Percentiles rank a stretch among this genome's conserved stretches.
These are phyloP conservation scores for Suillus brevipes DNA, from an alignment of 768 basidiomycete genomes.

Conservation along the genomic window DNA sequence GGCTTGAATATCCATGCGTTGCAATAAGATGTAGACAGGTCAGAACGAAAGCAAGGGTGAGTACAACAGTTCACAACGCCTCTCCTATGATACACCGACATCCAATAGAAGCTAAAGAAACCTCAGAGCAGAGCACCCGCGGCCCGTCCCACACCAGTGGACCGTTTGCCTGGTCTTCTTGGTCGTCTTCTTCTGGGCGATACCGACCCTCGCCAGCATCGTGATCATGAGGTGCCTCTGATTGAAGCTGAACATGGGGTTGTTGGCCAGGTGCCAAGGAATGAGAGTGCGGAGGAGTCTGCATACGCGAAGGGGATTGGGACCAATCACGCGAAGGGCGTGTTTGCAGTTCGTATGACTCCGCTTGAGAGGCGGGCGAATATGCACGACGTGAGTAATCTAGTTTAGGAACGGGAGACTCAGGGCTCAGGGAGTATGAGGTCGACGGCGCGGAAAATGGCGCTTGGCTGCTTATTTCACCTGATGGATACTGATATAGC, in stretches of 20 bases:
- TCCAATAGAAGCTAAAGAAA: constrained; percentile 5
- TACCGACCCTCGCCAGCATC: constrained; percentile 13
- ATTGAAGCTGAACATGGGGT: background rate
- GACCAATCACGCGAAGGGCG: constrained; percentile 20
- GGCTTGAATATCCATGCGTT: background rate
- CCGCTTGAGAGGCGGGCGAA: constrained; percentile 13
- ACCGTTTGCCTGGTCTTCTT: constrained; percentile 5
- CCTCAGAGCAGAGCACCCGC: constrained; percentile 28
- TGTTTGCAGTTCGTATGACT: constrained; percentile 42
- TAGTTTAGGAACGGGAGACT: constrained; percentile 9
- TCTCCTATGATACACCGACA: constrained; percentile 16
- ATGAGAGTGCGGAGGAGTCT: background rate
- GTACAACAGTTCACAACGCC: constrained; percentile 13
- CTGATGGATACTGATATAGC: constrained; percentile 45
- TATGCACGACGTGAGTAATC: constrained; percentile 9
- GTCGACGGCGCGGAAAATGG: constrained; percentile 12
- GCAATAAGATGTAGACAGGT: constrained; percentile 2
- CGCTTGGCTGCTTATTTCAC: constrained; percentile 44
- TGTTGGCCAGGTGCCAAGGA: background rate
- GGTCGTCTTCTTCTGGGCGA: constrained; percentile 11
- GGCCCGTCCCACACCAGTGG: constrained; percentile 16
- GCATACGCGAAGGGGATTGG: constrained; percentile 6
- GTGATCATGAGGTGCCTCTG: background rate
- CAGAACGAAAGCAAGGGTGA: constrained; percentile 8
- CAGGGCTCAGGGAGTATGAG: constrained; percentile 5